Base-by-base conservation (phyloP, 2,329 filamentous ascomycete genomes). In the Pseudomassariella vexata region DNA sequence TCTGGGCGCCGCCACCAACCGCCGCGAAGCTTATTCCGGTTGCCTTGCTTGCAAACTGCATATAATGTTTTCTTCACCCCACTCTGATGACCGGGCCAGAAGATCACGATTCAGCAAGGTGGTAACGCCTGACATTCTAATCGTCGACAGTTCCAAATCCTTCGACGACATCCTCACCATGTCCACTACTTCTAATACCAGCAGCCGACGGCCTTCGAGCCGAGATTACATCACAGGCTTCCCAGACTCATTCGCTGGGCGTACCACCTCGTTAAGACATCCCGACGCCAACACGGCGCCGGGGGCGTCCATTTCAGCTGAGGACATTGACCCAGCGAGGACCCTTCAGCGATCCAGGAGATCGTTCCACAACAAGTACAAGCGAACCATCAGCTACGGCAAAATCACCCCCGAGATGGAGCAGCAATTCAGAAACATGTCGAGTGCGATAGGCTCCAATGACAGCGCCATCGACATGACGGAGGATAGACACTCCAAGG, bases 181-280 rank as follows among this genome's bases (percentile, higher is more conserved):
- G 19, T 48, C 40, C 21, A 22, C 36, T 14, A 50, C 49, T 21
- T 31, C 27, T 10, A 45, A 40, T 20, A 37, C 38, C 20, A 50
- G 37, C 38, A 41, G 40, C 39, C 53, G 45, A 30, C 48, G 50
- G 21, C 47, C 46, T 15, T 40, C 42, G n/a, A 53, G 49, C 34
- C 49, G 50, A 19, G 44, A 49, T 21, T 45, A 52, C 32, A 47
- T 55, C 24, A 56, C 53, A 12, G 53, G 53, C 18, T 56, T 55
- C 25, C 52, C 45, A 48, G 60, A 63, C 12, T 49, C 45, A 6
- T 53, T 55, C 28, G 45, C 48, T 22, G 33, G 44, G 27, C 63
- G 68, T 39, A 81, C 78, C 45, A 82, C 77, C 10, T 77, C 75
- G 3, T 60, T 75, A 11, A 73, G 71, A 14, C 76, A 81, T 38